Conservation (phyloP, 345 rosid species). For the Camelina neglecta region DNA sequence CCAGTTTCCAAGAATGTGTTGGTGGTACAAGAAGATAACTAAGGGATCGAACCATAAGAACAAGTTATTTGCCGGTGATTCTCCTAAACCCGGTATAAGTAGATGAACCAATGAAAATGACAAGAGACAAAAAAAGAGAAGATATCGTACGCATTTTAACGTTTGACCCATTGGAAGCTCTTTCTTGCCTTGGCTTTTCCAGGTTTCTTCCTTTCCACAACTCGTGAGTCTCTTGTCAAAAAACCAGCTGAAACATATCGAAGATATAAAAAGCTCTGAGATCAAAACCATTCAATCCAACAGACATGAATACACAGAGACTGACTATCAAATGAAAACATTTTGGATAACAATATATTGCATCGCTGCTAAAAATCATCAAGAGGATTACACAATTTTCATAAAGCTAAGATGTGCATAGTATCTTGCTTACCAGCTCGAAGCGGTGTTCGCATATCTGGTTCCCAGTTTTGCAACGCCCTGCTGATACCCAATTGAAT, state of each 20-base stretch:
- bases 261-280: neutral
- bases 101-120: conserved; percentile 18
- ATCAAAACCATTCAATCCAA: conserved; percentile 16
- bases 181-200: conserved; percentile 98
- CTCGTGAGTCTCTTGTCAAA: conserved; percentile 92
- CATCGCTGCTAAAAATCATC: conserved; percentile 7
- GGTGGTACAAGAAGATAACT: conserved; percentile 31
- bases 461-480: conserved; percentile 96
- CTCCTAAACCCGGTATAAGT: conserved; percentile 34
- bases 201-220: conserved; percentile 98
- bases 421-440: conserved; percentile 60
- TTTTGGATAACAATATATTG: neutral
- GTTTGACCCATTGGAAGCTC: conserved; percentile 99
- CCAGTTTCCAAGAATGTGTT: conserved; percentile 34
- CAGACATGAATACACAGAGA: neutral
- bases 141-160: conserved; percentile 47
- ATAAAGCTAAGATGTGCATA: neutral
- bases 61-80: conserved; percentile 32
- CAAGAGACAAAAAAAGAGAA: conserved; percentile 3
- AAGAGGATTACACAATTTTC: neutral
- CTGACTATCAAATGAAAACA: conserved; percentile 5
- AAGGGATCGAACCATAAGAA: conserved; percentile 27
- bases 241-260: conserved; percentile 63
- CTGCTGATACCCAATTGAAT: conserved; percentile 86
- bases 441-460: conserved; percentile 81